Percentiles rank a stretch among this genome's conserved stretches.
These are phyloP conservation scores for Talaromyces piceae DNA, from an alignment of 2,329 filamentous ascomycete genomes.

Conservation along the genomic window DNA sequence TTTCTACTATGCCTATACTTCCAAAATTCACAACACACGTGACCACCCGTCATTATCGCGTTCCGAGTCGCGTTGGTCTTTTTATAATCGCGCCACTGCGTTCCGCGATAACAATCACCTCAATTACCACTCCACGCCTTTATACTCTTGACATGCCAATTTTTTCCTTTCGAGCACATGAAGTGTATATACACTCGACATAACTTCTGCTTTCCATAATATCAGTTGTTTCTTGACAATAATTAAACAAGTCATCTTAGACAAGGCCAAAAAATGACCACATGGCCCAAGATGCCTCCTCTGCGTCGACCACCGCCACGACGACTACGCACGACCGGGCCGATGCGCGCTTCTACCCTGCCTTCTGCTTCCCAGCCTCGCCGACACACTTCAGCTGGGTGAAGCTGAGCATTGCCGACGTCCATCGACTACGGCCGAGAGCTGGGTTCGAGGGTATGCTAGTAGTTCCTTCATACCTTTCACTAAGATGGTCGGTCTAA, in stretches of 20 bases:
- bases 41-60: background rate
- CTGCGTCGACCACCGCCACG: background rate
- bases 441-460: slow-evolving; percentile 45
- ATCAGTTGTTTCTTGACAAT: background rate
- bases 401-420: slow-evolving; percentile 50
- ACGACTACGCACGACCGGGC: background rate
- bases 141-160: too few species aligned
- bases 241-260: background rate
- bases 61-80: background rate
- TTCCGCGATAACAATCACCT: too few species aligned
- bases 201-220: too few species aligned
- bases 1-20: background rate
- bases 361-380: slow-evolving; percentile 53
- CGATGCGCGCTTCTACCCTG: slow-evolving; percentile 43
- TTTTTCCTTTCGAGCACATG: too few species aligned
- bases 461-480: too few species aligned
- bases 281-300: slow-evolving; percentile 12
- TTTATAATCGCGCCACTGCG: too few species aligned
- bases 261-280: slow-evolving; percentile 6
- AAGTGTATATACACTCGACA: too few species aligned
- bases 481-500: slow-evolving; percentile 5
- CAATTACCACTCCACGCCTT: too few species aligned
- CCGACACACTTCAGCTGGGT: slow-evolving; percentile 59
- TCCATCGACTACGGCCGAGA: slow-evolving; percentile 45
- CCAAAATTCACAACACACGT: background rate